Base-by-base conservation (phyloP, 495 filamentous ascomycete genomes). In the Penicillium pulvis region DNA sequence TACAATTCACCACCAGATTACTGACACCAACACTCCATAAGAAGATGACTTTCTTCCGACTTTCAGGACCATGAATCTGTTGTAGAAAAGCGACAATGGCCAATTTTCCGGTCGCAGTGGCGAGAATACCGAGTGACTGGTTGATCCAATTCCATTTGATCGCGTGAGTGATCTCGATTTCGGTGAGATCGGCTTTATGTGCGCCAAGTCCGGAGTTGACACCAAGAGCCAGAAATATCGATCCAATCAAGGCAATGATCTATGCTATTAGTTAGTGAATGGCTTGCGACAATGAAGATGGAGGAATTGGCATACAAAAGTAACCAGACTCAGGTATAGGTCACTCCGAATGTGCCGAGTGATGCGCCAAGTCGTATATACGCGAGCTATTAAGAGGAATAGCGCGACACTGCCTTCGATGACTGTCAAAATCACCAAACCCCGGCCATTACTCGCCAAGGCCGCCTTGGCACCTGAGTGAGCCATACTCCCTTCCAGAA, bases 101-200 rank as follows among this genome's bases (percentile, higher is more conserved):
- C 11, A 63, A 8, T 26, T 63, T 63, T 39, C 60, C 56, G 6
- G 41, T 24, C 0, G 45, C 52, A 10, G 55, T 58, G 1, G 60
- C 60, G 14, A 64, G 42, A 16, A 74, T 65, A 0, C 64, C 59
- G 3, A 76, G 50, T 2, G 69, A 41, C 48, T 73, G 72, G 24
- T 68, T 70, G 6, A 71, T 57, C 71, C 72, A 75, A 26, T 60
- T 61, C 65, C 66, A 74, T 39, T 68, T 60, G 11, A 66, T 55
- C 9, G 72, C 66, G 12, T 55, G 24, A 4, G 59, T 53, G 24
- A 51, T 36, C 4, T 71, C 54, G 2, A 19, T 24, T 2, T 52
- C 19, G 3, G 59, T 59, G 10, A 76, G 60, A 30, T 59, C 54
- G 19, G 42, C 31, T 8, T 68, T 45, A 35, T 71, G 72, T 0